These are phyloP conservation scores for Coniella vitis DNA, from an alignment of 2,329 filamentous ascomycete species.

Conservation along the genomic window DNA sequence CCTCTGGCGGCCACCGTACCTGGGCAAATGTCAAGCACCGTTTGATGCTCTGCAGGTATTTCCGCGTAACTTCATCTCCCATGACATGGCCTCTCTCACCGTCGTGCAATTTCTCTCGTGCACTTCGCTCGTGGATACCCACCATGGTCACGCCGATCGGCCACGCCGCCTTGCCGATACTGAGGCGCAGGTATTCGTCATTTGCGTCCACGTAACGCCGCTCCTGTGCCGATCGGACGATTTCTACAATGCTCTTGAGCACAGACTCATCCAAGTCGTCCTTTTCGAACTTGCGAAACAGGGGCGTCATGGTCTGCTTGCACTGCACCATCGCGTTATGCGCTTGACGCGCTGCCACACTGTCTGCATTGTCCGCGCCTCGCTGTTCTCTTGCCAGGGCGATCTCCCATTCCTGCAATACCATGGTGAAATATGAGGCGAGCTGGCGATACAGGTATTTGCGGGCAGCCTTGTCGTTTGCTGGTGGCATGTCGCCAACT, in stretches of 20 bases:
- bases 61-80: conserved; percentile 91
- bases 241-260: conserved; percentile 78
- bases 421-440: conserved; percentile 91
- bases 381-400: conserved; percentile 63
- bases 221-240: conserved; percentile 84
- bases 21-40: conserved; percentile 93
- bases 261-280: conserved; percentile 72
- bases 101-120: conserved; percentile 89
- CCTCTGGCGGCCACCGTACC: conserved; percentile 89
- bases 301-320: conserved; percentile 76
- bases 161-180: conserved; percentile 96
- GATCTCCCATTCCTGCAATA: conserved; percentile 79
- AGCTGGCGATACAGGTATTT: conserved; percentile 78
- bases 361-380: conserved; percentile 36
- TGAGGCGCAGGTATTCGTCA: conserved; percentile 85
- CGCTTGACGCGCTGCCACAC: conserved; percentile 73
- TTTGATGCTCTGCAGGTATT: conserved; percentile 97
- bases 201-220: conserved; percentile 93
- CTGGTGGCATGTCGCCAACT: conserved; percentile 54
- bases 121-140: conserved; percentile 95
- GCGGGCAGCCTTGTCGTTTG: conserved; percentile 57
- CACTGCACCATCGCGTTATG: conserved; percentile 81
- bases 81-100: conserved; percentile 88
- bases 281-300: conserved; percentile 86
- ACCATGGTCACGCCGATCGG: conserved; percentile 99